These are phyloP conservation scores for Aquilaria yunnanensis DNA, from an alignment of 345 rosid species.

Conservation along the genomic window DNA sequence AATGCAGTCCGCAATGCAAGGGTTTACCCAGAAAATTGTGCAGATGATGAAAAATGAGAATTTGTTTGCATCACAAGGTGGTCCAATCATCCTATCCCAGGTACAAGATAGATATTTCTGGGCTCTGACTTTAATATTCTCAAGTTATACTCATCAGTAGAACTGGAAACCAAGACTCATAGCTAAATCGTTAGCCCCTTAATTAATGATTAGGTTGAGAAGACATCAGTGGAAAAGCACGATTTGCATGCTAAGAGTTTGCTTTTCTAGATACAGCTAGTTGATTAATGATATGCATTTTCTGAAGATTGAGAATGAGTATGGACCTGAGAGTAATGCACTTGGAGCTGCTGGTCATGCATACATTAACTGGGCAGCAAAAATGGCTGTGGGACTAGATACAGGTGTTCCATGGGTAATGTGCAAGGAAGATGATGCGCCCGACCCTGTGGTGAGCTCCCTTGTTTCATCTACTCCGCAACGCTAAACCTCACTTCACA, in stretches of 20 bases:
- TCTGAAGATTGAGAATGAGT: slow-evolving; percentile 62
- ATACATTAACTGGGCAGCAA: slow-evolving; percentile 55
- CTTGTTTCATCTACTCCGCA: neutral
- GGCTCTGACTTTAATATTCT: neutral
- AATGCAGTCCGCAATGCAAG: slow-evolving; percentile 76
- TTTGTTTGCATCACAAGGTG: slow-evolving; percentile 89
- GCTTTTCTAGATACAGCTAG: too few relatives aligned
- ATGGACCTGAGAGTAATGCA: slow-evolving; percentile 45
- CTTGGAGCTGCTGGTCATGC: slow-evolving; percentile 44
- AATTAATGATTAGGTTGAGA: too few relatives aligned
- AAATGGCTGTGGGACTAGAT: slow-evolving; percentile 51
- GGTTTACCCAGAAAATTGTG: slow-evolving; percentile 86
- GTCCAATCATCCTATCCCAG: slow-evolving; percentile 95
- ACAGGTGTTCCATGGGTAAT: slow-evolving; percentile 76
- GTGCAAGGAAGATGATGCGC: slow-evolving; percentile 69
- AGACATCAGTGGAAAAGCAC: too few relatives aligned
- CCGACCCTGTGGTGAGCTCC: slow-evolving; percentile 47
- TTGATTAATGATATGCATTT: neutral
- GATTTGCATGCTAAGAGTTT: neutral
- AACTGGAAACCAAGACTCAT: too few relatives aligned
- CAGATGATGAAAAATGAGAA: slow-evolving; percentile 81
- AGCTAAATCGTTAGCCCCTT: too few relatives aligned
- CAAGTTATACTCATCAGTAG: too few relatives aligned
- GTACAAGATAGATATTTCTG: slow-evolving; percentile 27
- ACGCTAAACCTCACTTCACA: too few relatives aligned